Evolutionary conservation across 352 stramenopile genomes (phyloP).

Genomic region (Phytophthora aleatoria): DNA sequence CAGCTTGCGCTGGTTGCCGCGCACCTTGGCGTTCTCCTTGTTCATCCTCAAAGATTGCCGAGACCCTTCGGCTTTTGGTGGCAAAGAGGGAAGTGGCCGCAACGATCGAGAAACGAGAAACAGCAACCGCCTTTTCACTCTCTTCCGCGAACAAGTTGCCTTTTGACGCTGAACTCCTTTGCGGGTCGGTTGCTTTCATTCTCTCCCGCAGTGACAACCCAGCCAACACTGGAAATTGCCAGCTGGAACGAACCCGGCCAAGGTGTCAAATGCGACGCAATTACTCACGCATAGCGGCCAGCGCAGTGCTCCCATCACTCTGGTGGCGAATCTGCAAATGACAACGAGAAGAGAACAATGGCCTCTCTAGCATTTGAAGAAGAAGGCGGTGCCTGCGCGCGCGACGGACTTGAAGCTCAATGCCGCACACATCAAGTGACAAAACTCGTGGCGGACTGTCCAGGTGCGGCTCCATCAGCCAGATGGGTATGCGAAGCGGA

Average conservation of each 20-base stretch:
- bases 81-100: slow-evolving; percentile 35
- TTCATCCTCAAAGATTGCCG: slow-evolving; percentile 37
- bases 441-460: slow-evolving; percentile 21
- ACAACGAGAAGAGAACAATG: neutral
- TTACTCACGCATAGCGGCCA: slow-evolving; percentile 13
- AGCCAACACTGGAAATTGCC: slow-evolving; percentile 11
- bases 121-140: slow-evolving; percentile 6
- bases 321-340: slow-evolving; percentile 1
- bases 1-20: slow-evolving; percentile 53
- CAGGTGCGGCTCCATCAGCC: slow-evolving; percentile 6
- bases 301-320: slow-evolving; percentile 1
- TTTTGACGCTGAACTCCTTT: slow-evolving; percentile 14
- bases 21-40: slow-evolving; percentile 57
- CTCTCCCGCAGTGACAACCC: slow-evolving; percentile 28
- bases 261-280: slow-evolving; percentile 8
- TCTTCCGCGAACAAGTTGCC: slow-evolving; percentile 20
- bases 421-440: slow-evolving; percentile 5
- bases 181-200: slow-evolving; percentile 14
- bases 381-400: neutral
- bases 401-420: neutral
- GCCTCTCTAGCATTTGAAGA: slow-evolving; percentile 3
- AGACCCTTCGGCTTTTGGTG: slow-evolving; percentile 15
- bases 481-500: slow-evolving; percentile 35
- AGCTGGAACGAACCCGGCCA: slow-evolving; percentile 9
- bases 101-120: slow-evolving; percentile 3